Base-by-base conservation (phyloP, 2,329 filamentous ascomycete genomes). In the Calonectria multiphialidica region DNA sequence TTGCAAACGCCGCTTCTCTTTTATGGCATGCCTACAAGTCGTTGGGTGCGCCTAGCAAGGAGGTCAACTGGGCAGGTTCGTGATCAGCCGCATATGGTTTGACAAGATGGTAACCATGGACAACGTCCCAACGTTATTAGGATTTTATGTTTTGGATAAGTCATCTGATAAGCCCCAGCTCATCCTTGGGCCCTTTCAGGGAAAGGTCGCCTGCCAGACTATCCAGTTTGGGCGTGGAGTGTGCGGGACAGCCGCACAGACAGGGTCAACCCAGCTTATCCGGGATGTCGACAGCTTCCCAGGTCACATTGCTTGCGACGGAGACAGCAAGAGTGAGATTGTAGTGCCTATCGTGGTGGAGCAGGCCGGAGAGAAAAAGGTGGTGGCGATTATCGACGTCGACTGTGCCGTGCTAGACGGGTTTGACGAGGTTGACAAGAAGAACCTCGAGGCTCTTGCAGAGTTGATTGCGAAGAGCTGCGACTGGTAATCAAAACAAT, bases 231-330 rank as follows among this genome's bases (percentile, higher is more conserved):
- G 92, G 10, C 88, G 89, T 49, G 94, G 94, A 35, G 94, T 97
- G 6, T 96, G 94, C 81, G 94, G 94, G 3, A 85, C 90, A 8
- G 93, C 94, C 0, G 94, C 93, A 1, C 80, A 87, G 28, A 88
- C 86, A 4, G 83, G 84, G 53, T 80, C 84, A 71, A 95, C 94
- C 13, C 93, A 94, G 83, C 81, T 95, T 8, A 89, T 93, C 0
- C 84, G 86, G 15, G 92, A 97, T 81, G 94, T 97, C 9, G 92
- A 94, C 50, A 80, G 84, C 64, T 96, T 96, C 79, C 93, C 93
- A 0, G 94, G 93, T 2, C 94, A 96, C 81, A 96, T 97, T 80
- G 94, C 94, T 12, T 96, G 94, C 81, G 94, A 97, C 82, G 90
- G 90, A 5, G 92, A 91, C 70, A 94, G 91, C 78, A 90, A 87